phyloP scores from a whole-genome alignment of 2,329 filamentous ascomycete species.

The Albophoma yamanashiensis region DNA sequence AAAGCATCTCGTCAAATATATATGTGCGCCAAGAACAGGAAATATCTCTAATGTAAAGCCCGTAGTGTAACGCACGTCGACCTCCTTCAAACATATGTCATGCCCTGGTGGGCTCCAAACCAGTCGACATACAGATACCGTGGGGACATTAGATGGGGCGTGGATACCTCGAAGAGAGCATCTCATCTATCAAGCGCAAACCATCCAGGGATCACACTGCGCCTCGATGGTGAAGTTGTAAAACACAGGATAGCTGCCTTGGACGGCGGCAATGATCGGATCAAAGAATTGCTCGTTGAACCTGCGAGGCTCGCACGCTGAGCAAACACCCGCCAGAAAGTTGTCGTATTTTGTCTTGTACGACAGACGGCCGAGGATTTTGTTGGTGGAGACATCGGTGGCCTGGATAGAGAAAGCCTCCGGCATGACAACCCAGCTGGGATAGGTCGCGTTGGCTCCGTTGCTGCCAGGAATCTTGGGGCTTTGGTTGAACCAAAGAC shows the following conservation, averaged over 20 bases:
- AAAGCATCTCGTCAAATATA: not conserved
- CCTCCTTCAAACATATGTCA: constrained; percentile 4
- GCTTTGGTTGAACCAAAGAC: constrained; percentile 29
- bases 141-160: not conserved
- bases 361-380: constrained; percentile 21
- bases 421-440: constrained; percentile 28
- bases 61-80: constrained; percentile 6
- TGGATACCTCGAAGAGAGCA: not conserved
- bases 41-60: constrained; percentile 8
- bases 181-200: constrained; percentile 15
- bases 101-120: constrained; percentile 1
- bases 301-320: constrained; percentile 21
- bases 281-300: constrained; percentile 26
- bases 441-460: constrained; percentile 14
- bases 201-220: constrained; percentile 27
- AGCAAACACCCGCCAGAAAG: constrained; percentile 24
- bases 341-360: constrained; percentile 27
- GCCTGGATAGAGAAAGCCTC: constrained; percentile 24
- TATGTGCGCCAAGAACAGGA: constrained; percentile 2
- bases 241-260: constrained; percentile 26
- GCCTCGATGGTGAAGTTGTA: constrained; percentile 26
- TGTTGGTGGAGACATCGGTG: constrained; percentile 19
- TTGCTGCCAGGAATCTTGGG: constrained; percentile 22
- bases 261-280: constrained; percentile 24
- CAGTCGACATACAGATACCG: constrained; percentile 4